Percentiles rank a stretch among this genome's conserved stretches.
These are phyloP conservation scores for Lupinus albus DNA, from an alignment of 306 rosid species.

Conservation along the genomic window DNA sequence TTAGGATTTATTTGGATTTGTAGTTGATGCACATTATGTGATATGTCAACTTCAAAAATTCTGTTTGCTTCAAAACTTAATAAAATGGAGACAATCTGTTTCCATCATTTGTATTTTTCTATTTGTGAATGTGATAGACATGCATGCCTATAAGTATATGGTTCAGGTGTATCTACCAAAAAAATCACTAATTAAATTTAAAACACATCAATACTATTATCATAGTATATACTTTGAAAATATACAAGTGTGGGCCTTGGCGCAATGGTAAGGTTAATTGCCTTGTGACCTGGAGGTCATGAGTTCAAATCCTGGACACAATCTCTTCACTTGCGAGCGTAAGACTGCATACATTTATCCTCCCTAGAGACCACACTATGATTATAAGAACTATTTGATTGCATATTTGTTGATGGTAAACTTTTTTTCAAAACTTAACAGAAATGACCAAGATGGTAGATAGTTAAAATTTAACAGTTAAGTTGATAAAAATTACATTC, in stretches of 20 bases:
- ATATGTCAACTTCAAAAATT: not conserved
- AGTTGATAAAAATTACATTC: not conserved
- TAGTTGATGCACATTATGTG: not conserved
- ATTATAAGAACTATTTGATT: not conserved
- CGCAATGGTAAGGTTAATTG: too few species aligned
- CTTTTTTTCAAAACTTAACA: too few species aligned
- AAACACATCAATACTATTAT: not conserved
- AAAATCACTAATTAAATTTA: not conserved
- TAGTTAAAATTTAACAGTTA: not conserved
- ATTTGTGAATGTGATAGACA: not conserved
- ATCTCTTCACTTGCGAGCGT: too few species aligned
- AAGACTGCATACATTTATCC: too few species aligned
- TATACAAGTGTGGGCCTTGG: too few species aligned
- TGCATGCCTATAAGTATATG: not conserved
- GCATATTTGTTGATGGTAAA: not conserved
- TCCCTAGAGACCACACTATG: too few species aligned
- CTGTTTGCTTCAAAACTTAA: not conserved
- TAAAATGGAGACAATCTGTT: not conserved
- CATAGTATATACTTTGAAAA: too few species aligned
- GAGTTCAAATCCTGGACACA: too few species aligned
- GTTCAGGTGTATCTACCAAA: not conserved
- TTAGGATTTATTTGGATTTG: constrained; percentile 15
- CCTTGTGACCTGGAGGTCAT: too few species aligned
- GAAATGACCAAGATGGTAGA: not conserved
- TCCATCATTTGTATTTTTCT: not conserved